Percentiles rank a stretch among this genome's conserved stretches.
Evolutionary conservation across 2,329 filamentous ascomycete genomes (phyloP).

Genomic region (Cytospora chrysosperma): DNA sequence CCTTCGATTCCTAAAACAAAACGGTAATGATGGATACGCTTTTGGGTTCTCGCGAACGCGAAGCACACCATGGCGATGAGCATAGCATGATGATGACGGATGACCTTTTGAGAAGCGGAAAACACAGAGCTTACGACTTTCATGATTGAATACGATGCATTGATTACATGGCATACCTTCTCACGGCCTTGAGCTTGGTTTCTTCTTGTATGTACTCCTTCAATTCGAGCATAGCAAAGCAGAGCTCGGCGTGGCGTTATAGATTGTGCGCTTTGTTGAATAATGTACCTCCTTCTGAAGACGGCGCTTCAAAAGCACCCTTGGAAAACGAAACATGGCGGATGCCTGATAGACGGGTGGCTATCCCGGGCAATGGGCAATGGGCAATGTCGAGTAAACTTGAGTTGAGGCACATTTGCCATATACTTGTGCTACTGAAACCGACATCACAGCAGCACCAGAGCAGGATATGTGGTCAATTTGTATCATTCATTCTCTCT

Average conservation of each 20-base stretch:
- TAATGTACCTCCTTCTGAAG: background rate
- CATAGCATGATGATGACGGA: slow-evolving; percentile 1
- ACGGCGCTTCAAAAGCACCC: background rate
- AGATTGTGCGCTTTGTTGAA: background rate
- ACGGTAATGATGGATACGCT: background rate
- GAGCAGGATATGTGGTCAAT: background rate
- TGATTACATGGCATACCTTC: slow-evolving; percentile 1
- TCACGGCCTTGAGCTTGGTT: background rate
- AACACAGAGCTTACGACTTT: slow-evolving; percentile 3
- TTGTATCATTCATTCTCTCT: background rate
- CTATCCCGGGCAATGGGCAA: background rate
- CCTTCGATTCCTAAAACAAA: background rate
- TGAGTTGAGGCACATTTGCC: background rate
- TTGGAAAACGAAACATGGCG: background rate
- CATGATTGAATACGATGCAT: slow-evolving; percentile 10
- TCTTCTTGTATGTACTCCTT: background rate
- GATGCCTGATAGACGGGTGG: background rate
- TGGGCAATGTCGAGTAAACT: background rate
- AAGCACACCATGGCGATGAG: background rate
- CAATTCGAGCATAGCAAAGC: slow-evolving; percentile 8
- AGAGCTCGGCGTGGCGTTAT: background rate
- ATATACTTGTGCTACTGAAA: background rate
- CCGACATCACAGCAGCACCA: background rate
- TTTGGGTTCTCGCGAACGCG: background rate
- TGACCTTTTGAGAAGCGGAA: background rate